Percentiles rank a stretch among this genome's conserved stretches.
Evolutionary conservation across 768 basidiomycete species (phyloP).

Genomic region (Leucocoprinus leucothites): DNA sequence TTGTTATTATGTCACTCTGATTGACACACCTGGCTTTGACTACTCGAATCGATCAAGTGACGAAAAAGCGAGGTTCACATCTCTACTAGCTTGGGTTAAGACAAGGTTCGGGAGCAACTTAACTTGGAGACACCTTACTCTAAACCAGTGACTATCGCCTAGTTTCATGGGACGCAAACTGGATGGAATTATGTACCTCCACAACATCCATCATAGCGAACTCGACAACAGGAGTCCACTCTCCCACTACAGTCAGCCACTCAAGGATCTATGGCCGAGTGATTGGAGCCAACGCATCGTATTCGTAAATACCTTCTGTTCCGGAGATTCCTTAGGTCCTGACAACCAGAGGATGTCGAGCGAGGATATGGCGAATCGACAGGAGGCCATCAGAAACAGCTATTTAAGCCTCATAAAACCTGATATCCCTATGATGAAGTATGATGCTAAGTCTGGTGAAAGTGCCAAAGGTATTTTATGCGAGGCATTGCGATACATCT

Average conservation of each 20-base stretch:
- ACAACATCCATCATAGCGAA: background rate
- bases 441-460: too few species aligned
- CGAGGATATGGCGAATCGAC: too few species aligned
- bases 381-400: too few species aligned
- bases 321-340: too few species aligned
- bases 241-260: background rate
- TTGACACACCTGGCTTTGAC: slow-evolving; percentile 7
- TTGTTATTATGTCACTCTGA: background rate
- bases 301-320: background rate
- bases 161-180: background rate
- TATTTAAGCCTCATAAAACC: too few species aligned
- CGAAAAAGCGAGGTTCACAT: background rate
- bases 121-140: too few species aligned
- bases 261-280: background rate
- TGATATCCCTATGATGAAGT: too few species aligned
- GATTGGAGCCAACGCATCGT: background rate
- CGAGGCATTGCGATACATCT: too few species aligned
- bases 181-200: background rate
- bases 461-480: too few species aligned
- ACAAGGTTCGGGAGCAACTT: background rate
- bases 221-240: background rate
- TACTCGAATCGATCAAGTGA: background rate
- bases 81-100: background rate
- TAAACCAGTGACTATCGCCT: background rate
- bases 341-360: too few species aligned